A percentile compares a stretch with the other conserved stretches of the same genome.
Conservation (phyloP, 805 yeast genomes). For the Nakazawaea holstii region DNA sequence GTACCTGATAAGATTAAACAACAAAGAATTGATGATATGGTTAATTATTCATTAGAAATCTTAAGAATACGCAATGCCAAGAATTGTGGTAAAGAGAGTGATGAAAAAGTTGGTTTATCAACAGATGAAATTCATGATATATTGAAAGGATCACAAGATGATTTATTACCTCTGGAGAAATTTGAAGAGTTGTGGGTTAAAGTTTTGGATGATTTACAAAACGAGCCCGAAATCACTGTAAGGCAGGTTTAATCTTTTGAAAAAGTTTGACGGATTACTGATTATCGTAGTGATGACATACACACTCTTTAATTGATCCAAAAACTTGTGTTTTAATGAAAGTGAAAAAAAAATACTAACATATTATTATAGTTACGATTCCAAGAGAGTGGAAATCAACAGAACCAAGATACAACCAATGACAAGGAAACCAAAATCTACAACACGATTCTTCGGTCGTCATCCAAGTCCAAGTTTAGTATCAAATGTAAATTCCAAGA, state of each 20-base stretch:
- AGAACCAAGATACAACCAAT: conserved; percentile 23
- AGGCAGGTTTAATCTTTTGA: conserved; percentile 54
- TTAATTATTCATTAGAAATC: conserved; percentile 58
- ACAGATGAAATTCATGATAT: conserved; percentile 47
- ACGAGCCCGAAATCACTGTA: conserved; percentile 67
- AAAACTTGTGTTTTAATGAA: too few relatives aligned
- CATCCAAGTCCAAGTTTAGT: conserved; percentile 60
- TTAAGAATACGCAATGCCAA: conserved; percentile 67
- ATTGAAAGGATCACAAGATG: conserved; percentile 40
- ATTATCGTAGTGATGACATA: not conserved
- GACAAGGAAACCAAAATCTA: conserved; percentile 36
- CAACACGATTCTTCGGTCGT: conserved; percentile 62
- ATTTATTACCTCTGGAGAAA: conserved; percentile 48
- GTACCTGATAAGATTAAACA: conserved; percentile 69
- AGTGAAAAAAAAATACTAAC: too few relatives aligned
- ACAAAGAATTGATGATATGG: conserved; percentile 59
- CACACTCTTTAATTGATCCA: not conserved
- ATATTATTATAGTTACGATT: conserved; percentile 18
- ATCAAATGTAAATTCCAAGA: conserved; percentile 51
- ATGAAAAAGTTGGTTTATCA: conserved; percentile 45
- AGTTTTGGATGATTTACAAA: conserved; percentile 54
- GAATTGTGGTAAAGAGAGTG: conserved; percentile 47
- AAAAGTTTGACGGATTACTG: conserved; percentile 3
- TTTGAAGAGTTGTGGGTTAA: conserved; percentile 72
- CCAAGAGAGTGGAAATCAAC: conserved; percentile 15